Conservation (phyloP, 2,329 filamentous ascomycete species). For the Ramularia collo-cygni region DNA sequence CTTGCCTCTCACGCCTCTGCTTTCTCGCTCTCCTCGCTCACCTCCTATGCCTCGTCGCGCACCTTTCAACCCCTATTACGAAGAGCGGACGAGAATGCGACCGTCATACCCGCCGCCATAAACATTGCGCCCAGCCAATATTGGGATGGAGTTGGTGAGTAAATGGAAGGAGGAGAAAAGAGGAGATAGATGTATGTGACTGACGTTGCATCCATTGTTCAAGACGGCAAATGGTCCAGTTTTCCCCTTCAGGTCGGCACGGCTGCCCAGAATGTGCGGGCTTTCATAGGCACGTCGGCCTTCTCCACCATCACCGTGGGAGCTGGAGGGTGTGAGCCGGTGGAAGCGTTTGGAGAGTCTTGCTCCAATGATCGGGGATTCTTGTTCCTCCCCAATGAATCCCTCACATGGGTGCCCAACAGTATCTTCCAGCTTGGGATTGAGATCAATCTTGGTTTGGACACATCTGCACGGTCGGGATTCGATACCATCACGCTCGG, state of each 20-base stretch:
- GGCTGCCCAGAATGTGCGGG: constrained; percentile 28
- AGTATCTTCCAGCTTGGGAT: constrained; percentile 57
- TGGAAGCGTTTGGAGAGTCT: constrained; percentile 3
- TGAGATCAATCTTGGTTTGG: constrained; percentile 46
- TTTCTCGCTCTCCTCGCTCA: constrained; percentile 5
- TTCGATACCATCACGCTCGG: constrained; percentile 31
- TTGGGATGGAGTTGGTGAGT: constrained; percentile 31
- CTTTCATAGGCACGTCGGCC: constrained; percentile 28
- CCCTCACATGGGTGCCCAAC: constrained; percentile 53
- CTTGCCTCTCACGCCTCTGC: constrained; percentile 3
- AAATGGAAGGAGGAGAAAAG: background rate
- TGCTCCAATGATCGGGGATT: constrained; percentile 27
- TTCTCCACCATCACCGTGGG: constrained; percentile 25
- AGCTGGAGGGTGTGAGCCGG: constrained; percentile 26
- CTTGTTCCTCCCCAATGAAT: constrained; percentile 47
- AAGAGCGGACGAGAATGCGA: constrained; percentile 11
- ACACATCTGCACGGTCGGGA: constrained; percentile 24
- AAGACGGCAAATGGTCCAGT: constrained; percentile 31
- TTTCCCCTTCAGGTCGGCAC: constrained; percentile 31
- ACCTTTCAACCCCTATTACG: constrained; percentile 1
- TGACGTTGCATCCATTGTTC: constrained; percentile 4
- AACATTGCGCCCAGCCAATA: constrained; percentile 31
- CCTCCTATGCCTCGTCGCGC: background rate
- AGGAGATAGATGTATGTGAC: background rate
- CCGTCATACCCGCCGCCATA: constrained; percentile 27